Conservation (phyloP, 139 green algal species). For the Coelastrella sp. region DNA sequence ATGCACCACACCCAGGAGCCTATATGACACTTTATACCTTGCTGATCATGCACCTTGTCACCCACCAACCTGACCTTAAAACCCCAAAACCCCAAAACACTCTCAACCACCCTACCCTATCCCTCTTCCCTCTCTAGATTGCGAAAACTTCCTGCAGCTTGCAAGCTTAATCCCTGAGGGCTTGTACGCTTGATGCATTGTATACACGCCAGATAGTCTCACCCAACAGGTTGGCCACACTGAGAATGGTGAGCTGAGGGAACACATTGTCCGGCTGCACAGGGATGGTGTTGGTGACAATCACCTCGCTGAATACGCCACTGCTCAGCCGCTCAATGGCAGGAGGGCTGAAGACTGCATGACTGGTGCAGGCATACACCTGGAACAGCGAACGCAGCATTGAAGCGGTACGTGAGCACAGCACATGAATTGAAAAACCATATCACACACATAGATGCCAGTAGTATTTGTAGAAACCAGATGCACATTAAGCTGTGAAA, state of each 20-base stretch:
- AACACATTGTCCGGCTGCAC: conserved; percentile 82
- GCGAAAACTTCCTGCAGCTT: too few relatives aligned
- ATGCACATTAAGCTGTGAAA: background rate
- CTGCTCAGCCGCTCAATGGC: conserved; percentile 91
- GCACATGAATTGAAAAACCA: too few relatives aligned
- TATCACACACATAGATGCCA: too few relatives aligned
- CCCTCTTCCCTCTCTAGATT: too few relatives aligned
- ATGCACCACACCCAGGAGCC: too few relatives aligned
- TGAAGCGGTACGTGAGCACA: too few relatives aligned
- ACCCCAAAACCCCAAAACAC: too few relatives aligned
- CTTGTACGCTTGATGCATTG: conserved; percentile 88
- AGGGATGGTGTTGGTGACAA: conserved; percentile 99
- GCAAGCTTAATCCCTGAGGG: conserved; percentile 71
- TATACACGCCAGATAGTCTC: conserved; percentile 99
- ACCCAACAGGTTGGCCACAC: conserved; percentile 96
- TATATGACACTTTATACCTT: too few relatives aligned
- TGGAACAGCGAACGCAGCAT: background rate
- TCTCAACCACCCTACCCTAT: too few relatives aligned
- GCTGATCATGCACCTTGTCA: too few relatives aligned
- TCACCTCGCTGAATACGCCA: conserved; percentile 96
- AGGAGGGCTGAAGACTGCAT: conserved; percentile 96
- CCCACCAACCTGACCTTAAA: too few relatives aligned
- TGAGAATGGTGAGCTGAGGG: conserved; percentile 96
- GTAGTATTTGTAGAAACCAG: background rate
- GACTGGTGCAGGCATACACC: conserved; percentile 97